These are phyloP conservation scores for Lactarius tabidus DNA, from an alignment of 768 basidiomycete genomes.

Conservation along the genomic window DNA sequence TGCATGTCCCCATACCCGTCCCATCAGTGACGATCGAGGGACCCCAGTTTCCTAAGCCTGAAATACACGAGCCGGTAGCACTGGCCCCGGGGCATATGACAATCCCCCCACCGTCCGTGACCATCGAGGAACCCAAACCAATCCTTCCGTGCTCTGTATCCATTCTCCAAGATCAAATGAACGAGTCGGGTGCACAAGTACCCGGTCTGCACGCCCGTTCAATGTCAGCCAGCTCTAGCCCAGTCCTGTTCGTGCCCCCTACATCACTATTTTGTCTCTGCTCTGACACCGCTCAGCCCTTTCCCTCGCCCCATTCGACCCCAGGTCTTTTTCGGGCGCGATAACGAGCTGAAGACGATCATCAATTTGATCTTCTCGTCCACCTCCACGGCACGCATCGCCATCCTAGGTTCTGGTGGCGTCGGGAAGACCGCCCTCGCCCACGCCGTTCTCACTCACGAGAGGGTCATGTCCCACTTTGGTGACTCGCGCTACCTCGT, in stretches of 20 bases:
- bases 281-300: constrained; percentile 10
- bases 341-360: constrained; percentile 13
- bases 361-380: constrained; percentile 8
- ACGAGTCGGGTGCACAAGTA: neutral
- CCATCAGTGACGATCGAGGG: neutral
- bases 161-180: neutral
- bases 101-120: neutral
- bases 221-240: neutral
- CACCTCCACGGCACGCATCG: constrained; percentile 12
- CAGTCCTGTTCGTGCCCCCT: constrained; percentile 2
- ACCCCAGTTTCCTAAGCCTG: neutral
- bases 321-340: constrained; percentile 22
- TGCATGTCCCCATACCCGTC: neutral
- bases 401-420: constrained; percentile 33
- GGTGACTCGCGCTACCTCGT: constrained; percentile 32
- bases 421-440: constrained; percentile 41
- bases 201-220: neutral
- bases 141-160: neutral
- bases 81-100: too few relatives aligned
- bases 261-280: neutral
- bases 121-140: neutral
- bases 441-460: constrained; percentile 32
- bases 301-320: constrained; percentile 6
- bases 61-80: neutral
- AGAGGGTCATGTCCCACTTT: constrained; percentile 29